Evolutionary conservation across 2,329 filamentous ascomycete species (phyloP).

Genomic region (Orbilia quercus): DNA sequence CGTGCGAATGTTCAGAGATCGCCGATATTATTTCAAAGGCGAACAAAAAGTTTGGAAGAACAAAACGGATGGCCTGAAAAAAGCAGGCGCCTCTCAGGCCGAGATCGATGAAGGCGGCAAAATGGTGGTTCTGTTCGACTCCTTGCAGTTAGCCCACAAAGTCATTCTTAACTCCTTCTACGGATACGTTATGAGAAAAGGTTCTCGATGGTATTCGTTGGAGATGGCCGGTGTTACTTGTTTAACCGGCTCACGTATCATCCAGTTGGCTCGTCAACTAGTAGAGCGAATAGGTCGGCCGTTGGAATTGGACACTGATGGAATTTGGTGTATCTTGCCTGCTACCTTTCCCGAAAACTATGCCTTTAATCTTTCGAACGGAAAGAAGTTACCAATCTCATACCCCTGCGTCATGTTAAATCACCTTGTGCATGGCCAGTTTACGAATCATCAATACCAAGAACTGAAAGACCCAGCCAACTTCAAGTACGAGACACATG

Average conservation of each 20-base stretch:
- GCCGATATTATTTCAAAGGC: slow-evolving; percentile 97
- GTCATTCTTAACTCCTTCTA: slow-evolving; percentile 99
- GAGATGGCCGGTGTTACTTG: slow-evolving; percentile 99
- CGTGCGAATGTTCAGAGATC: slow-evolving; percentile 93
- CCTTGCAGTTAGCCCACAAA: slow-evolving; percentile 94
- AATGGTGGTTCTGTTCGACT: slow-evolving; percentile 97
- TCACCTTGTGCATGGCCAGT: slow-evolving; percentile 91
- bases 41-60: slow-evolving; percentile 99
- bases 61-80: slow-evolving; percentile 87
- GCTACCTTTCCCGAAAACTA: slow-evolving; percentile 98
- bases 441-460: slow-evolving; percentile 98
- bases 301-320: slow-evolving; percentile 94
- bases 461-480: slow-evolving; percentile 80
- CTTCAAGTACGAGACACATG: slow-evolving; percentile 94
- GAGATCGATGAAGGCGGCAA: slow-evolving; percentile 97
- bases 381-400: slow-evolving; percentile 95
- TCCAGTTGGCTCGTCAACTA: slow-evolving; percentile 92
- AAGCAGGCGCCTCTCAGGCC: slow-evolving; percentile 76
- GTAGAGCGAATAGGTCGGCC: slow-evolving; percentile 93
- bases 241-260: slow-evolving; percentile 93
- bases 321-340: slow-evolving; percentile 99
- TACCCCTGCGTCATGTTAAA: slow-evolving; percentile 99
- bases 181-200: slow-evolving; percentile 99
- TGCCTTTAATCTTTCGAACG: slow-evolving; percentile 89
- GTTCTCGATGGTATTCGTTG: slow-evolving; percentile 98